Evolutionary conservation across 805 yeast species (phyloP).

Genomic region (Metschnikowia bowlesiae): DNA sequence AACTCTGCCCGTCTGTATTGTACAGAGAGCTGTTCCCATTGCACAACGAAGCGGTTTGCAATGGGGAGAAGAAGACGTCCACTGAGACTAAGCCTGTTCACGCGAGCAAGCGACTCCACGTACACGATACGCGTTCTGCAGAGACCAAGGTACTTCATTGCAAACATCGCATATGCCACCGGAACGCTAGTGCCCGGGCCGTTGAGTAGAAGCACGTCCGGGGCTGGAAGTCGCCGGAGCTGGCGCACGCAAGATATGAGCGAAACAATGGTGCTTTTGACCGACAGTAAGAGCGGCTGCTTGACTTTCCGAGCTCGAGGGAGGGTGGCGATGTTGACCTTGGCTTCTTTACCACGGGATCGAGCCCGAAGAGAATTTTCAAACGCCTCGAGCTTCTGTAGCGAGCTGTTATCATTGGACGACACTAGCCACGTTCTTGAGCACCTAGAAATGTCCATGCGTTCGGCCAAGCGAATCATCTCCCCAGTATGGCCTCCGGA

Average conservation of each 20-base stretch:
- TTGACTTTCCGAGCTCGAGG: constrained; percentile 62
- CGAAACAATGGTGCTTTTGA: constrained; percentile 42
- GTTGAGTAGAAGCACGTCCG: constrained; percentile 52
- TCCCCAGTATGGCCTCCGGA: constrained; percentile 98
- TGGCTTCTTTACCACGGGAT: constrained; percentile 1
- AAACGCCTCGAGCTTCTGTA: constrained; percentile 34
- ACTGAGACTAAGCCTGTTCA: constrained; percentile 65
- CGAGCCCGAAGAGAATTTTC: constrained; percentile 20
- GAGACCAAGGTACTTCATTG: constrained; percentile 45
- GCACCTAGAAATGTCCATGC: constrained; percentile 27
- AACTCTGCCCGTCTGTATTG: constrained; percentile 62
- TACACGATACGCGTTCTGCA: constrained; percentile 61
- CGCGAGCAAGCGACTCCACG: constrained; percentile 85
- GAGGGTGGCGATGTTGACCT: constrained; percentile 27
- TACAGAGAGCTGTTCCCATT: constrained; percentile 67
- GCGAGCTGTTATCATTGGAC: constrained; percentile 50
- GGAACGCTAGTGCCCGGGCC: constrained; percentile 86
- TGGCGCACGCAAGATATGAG: constrained; percentile 23
- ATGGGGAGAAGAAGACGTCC: constrained; percentile 71
- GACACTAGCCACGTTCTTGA: constrained; percentile 41
- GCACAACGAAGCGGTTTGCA: constrained; percentile 77
- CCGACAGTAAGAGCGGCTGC: constrained; percentile 45
- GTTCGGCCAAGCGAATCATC: constrained; percentile 66
- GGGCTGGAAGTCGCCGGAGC: constrained; percentile 26
- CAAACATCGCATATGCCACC: constrained; percentile 53